These are phyloP conservation scores for Rhodotorula mucilaginosa DNA, from an alignment of 1,284 basidiomycete genomes.

Conservation along the genomic window DNA sequence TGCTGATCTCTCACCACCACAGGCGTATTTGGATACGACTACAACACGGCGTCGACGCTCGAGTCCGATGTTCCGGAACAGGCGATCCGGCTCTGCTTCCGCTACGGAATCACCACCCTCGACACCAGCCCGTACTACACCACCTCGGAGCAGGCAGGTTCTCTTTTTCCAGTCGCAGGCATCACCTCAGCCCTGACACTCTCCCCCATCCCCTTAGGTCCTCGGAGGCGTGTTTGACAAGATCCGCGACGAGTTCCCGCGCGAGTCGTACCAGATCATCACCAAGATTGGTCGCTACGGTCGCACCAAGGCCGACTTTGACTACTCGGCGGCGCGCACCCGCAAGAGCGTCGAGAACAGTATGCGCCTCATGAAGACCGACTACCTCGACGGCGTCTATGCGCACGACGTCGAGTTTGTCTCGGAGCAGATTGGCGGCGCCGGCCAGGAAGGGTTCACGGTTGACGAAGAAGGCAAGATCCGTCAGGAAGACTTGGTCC, in stretches of 20 bases:
- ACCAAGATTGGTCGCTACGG: conserved; percentile 95
- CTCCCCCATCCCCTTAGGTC: conserved; percentile 49
- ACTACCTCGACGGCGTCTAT: conserved; percentile 79
- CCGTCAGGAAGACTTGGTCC: conserved; percentile 34
- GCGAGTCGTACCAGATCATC: conserved; percentile 71
- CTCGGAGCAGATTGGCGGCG: conserved; percentile 38
- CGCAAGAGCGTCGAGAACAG: conserved; percentile 68
- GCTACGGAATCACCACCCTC: conserved; percentile 84
- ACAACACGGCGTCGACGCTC: conserved; percentile 32
- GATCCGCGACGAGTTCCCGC: conserved; percentile 68
- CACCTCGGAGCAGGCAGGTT: conserved; percentile 67
- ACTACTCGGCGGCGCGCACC: conserved; percentile 72
- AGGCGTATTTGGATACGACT: conserved; percentile 40
- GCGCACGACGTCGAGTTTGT: conserved; percentile 93
- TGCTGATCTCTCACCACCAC: neutral
- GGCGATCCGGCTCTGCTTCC: conserved; percentile 40
- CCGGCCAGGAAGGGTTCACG: conserved; percentile 37
- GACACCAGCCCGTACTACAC: conserved; percentile 81
- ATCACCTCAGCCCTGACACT: too few relatives aligned
- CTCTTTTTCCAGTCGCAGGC: neutral
- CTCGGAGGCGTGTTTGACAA: conserved; percentile 65
- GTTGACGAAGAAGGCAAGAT: conserved; percentile 41
- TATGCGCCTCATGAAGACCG: conserved; percentile 70
- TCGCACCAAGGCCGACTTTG: conserved; percentile 58
- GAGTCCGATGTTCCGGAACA: conserved; percentile 27